Conservation (phyloP, 2,329 filamentous ascomycete genomes). For the Penicillium sclerotiorum region DNA sequence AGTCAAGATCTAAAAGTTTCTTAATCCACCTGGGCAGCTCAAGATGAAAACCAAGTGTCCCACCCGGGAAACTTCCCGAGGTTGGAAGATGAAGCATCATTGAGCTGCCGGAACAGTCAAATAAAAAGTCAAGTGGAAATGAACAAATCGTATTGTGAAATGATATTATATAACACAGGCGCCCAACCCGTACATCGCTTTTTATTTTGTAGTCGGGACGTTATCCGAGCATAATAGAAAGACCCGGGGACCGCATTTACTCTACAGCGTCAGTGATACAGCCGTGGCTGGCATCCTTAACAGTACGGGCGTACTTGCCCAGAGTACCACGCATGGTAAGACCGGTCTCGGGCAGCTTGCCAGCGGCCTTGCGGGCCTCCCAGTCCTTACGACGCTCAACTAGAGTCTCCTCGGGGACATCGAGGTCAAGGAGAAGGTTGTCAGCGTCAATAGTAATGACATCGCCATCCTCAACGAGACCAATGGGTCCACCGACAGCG, state of each 20-base stretch:
- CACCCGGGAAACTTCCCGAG: too few species aligned
- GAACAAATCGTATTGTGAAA: slow-evolving; percentile 12
- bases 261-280: slow-evolving; percentile 50
- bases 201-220: slow-evolving; percentile 14
- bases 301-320: slow-evolving; percentile 65
- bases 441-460: slow-evolving; percentile 81
- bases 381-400: slow-evolving; percentile 60
- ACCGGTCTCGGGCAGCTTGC: slow-evolving; percentile 53
- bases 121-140: background rate
- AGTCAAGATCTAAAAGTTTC: slow-evolving; percentile 2
- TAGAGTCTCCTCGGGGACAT: slow-evolving; percentile 68
- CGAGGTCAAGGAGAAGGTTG: slow-evolving; percentile 65
- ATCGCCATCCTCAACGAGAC: slow-evolving; percentile 78
- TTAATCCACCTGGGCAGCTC: too few species aligned
- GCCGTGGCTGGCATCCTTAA: slow-evolving; percentile 51
- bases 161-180: slow-evolving; percentile 27
- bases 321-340: slow-evolving; percentile 66
- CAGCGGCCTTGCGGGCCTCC: slow-evolving; percentile 51
- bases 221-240: slow-evolving; percentile 16
- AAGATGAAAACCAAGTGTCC: too few species aligned
- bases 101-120: too few species aligned
- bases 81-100: too few species aligned
- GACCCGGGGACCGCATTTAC: slow-evolving; percentile 19
- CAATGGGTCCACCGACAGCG: slow-evolving; percentile 82
- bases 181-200: slow-evolving; percentile 25